These are phyloP conservation scores for Sanghuangporus baumii DNA, from an alignment of 1,284 basidiomycete genomes.

Conservation along the genomic window DNA sequence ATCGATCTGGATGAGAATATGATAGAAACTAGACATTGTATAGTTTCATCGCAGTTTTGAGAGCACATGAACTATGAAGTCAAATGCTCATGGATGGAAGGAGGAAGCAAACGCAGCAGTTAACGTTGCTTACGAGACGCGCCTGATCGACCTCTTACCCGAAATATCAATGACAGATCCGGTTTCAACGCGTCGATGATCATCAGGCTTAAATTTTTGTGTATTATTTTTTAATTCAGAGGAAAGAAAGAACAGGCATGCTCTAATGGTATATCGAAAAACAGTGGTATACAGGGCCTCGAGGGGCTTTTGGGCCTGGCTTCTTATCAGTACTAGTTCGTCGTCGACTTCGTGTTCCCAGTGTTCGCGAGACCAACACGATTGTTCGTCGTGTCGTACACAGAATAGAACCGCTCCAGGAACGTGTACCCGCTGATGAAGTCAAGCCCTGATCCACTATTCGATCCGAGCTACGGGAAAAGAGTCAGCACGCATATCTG, in stretches of 20 bases:
- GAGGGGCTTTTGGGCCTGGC: not conserved
- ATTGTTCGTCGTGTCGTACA: conserved; percentile 52
- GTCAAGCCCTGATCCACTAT: conserved; percentile 30
- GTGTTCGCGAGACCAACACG: conserved; percentile 44
- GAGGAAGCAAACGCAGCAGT: not conserved
- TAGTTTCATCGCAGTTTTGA: not conserved
- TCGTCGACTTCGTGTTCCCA: conserved; percentile 33
- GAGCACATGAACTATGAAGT: not conserved
- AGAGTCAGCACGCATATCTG: not conserved
- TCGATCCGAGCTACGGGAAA: conserved; percentile 9
- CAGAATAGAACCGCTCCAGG: conserved; percentile 51
- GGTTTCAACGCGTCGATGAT: not conserved
- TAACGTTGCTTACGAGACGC: not conserved
- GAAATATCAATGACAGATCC: not conserved
- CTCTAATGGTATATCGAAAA: not conserved
- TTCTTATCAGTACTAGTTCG: conserved; percentile 36
- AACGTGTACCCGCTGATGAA: conserved; percentile 25
- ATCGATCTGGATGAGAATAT: conserved; percentile 3
- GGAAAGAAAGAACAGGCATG: not conserved
- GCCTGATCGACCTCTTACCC: not conserved
- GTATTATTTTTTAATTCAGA: not conserved
- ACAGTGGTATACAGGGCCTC: not conserved
- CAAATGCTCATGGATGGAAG: not conserved
- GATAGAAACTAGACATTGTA: conserved; percentile 11
- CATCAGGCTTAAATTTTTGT: not conserved